These are phyloP conservation scores for Phytophthora multivora DNA, from an alignment of 352 stramenopile genomes.

Conservation along the genomic window DNA sequence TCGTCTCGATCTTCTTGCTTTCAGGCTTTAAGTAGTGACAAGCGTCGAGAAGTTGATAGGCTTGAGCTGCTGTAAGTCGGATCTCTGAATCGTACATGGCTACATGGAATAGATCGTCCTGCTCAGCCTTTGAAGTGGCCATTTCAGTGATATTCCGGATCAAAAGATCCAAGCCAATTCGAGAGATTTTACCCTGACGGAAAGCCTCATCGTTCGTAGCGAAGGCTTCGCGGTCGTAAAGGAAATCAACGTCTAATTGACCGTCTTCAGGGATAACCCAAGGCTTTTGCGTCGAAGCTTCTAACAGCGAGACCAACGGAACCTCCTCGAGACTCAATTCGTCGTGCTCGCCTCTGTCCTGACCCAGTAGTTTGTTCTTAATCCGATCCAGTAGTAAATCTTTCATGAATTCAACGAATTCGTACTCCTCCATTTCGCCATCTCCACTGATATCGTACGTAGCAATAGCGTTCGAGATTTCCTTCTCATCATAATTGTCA, in stretches of 20 bases:
- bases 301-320: constrained; percentile 43
- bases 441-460: constrained; percentile 79
- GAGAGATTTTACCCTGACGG: constrained; percentile 64
- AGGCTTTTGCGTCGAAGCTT: constrained; percentile 57
- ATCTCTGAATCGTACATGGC: constrained; percentile 81
- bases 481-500: constrained; percentile 58
- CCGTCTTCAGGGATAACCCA: constrained; percentile 73
- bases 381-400: constrained; percentile 64
- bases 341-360: constrained; percentile 9
- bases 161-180: constrained; percentile 68
- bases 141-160: constrained; percentile 72
- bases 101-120: constrained; percentile 80
- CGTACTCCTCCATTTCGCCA: constrained; percentile 79
- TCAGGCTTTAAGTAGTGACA: constrained; percentile 67
- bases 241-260: constrained; percentile 73
- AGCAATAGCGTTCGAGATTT: constrained; percentile 66
- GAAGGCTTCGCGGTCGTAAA: constrained; percentile 80
- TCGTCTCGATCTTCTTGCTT: constrained; percentile 62
- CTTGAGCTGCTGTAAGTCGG: constrained; percentile 78
- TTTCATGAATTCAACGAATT: constrained; percentile 86
- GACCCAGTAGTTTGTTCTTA: constrained; percentile 48
- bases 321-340: constrained; percentile 2
- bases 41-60: constrained; percentile 79
- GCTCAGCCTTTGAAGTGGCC: constrained; percentile 60
- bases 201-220: constrained; percentile 57